phyloP scores from a whole-genome alignment of 2,329 filamentous ascomycete genomes.

The Ascochyta lentis region DNA sequence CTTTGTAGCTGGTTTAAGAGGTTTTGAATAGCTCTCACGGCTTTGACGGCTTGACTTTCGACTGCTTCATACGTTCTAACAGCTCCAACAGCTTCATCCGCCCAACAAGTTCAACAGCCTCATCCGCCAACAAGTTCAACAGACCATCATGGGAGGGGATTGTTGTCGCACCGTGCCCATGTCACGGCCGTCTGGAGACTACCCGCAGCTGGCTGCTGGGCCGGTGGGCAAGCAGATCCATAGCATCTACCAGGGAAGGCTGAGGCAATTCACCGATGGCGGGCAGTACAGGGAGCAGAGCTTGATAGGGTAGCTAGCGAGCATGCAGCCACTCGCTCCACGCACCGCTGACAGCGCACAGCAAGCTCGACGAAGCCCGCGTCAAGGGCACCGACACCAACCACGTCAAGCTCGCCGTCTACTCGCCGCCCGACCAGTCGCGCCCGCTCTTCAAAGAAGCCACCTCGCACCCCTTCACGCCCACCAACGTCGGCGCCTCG shows the following conservation, averaged over 20 bases:
- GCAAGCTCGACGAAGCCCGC: slow-evolving; percentile 74
- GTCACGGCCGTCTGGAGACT: slow-evolving; percentile 24
- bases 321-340: not conserved
- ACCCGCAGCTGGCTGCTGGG: slow-evolving; percentile 45
- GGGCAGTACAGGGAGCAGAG: slow-evolving; percentile 77
- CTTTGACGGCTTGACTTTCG: too few relatives aligned
- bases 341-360: slow-evolving; percentile 37
- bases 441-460: slow-evolving; percentile 90
- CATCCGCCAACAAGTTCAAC: too few relatives aligned
- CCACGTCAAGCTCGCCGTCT: slow-evolving; percentile 84
- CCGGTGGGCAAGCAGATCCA: slow-evolving; percentile 65
- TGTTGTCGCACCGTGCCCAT: slow-evolving; percentile 37
- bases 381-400: slow-evolving; percentile 66
- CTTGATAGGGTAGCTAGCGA: slow-evolving; percentile 65
- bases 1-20: too few relatives aligned
- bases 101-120: not conserved
- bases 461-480: slow-evolving; percentile 74
- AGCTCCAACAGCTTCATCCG: too few relatives aligned
- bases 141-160: slow-evolving; percentile 45
- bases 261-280: slow-evolving; percentile 77
- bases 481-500: slow-evolving; percentile 74
- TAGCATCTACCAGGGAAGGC: slow-evolving; percentile 82
- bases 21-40: too few relatives aligned
- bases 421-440: slow-evolving; percentile 78
- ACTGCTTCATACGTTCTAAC: too few relatives aligned